Evolutionary conservation across 345 rosid species (phyloP).

Genomic region (Eutrema japonicum): DNA sequence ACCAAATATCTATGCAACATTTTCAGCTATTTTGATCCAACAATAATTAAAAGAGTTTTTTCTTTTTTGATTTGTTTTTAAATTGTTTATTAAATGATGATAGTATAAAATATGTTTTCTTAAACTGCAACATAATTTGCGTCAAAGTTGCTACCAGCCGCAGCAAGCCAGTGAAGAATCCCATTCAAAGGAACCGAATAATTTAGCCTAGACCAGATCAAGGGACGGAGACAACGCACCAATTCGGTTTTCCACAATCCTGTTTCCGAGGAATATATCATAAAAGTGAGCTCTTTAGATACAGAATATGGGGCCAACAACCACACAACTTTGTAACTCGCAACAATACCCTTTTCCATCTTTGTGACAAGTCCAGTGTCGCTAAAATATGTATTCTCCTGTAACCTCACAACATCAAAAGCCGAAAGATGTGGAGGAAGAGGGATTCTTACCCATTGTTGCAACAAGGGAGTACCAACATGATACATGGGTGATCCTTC

Average conservation of each 20-base stretch:
- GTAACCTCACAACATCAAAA: neutral
- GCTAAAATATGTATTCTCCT: too few species aligned
- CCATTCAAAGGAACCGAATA: neutral
- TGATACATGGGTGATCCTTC: neutral
- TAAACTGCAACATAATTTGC: neutral
- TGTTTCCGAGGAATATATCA: conserved; percentile 1
- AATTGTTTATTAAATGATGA: too few species aligned
- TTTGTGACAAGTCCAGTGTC: neutral
- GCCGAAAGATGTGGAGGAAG: neutral
- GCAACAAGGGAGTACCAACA: neutral
- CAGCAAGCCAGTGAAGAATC: neutral
- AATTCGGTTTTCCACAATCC: neutral
- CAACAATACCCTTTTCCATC: neutral
- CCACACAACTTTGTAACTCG: conserved; percentile 7
- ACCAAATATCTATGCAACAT: too few species aligned
- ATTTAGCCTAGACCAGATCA: neutral
- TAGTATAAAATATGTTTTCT: too few species aligned
- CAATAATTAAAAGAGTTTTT: too few species aligned
- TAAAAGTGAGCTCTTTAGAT: neutral
- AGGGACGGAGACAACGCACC: neutral
- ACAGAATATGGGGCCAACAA: too few species aligned
- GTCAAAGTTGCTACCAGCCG: neutral
- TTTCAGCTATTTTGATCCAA: too few species aligned
- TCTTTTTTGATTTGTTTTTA: too few species aligned
- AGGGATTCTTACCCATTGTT: neutral